Percentiles rank a stretch among this genome's conserved stretches.
phyloP scores from a whole-genome alignment of 1,139 yeast species.

The Diutina catenulata region DNA sequence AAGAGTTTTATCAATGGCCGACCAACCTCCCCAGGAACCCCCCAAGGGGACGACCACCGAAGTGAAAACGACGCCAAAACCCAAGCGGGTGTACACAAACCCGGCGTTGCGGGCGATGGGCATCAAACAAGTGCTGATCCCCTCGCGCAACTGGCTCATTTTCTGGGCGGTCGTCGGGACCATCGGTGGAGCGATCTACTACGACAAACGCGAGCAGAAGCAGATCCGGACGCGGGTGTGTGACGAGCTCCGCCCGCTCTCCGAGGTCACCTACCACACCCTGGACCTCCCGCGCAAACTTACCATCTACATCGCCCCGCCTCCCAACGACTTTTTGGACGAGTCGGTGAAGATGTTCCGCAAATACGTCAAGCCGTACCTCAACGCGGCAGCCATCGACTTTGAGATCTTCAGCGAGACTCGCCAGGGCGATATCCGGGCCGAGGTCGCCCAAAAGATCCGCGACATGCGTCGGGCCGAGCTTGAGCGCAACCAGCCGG shows the following conservation, averaged over 20 bases:
- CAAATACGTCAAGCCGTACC: conserved; percentile 73
- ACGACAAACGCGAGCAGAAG: conserved; percentile 68
- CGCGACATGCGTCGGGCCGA: conserved; percentile 48
- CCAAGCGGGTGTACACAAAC: conserved; percentile 51
- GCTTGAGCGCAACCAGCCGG: conserved; percentile 5
- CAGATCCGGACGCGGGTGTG: conserved; percentile 58
- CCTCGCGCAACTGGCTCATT: conserved; percentile 88
- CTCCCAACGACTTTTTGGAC: conserved; percentile 86
- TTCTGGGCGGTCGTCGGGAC: conserved; percentile 67
- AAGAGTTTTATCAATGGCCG: no score
- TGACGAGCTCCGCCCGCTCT: conserved; percentile 40
- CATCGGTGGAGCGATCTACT: conserved; percentile 60
- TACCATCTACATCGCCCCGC: conserved; percentile 83
- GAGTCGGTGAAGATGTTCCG: conserved; percentile 66
- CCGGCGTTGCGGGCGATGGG: conserved; percentile 91
- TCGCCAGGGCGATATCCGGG: conserved; percentile 83
- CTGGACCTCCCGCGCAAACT: conserved; percentile 58
- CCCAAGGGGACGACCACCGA: no score
- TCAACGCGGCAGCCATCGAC: conserved; percentile 81
- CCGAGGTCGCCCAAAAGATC: conserved; percentile 71
- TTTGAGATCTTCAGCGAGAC: conserved; percentile 64
- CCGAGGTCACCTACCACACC: conserved; percentile 25
- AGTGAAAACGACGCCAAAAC: not conserved
- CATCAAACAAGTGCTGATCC: conserved; percentile 60
- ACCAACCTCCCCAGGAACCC: no score